Evolutionary conservation across 2,329 filamentous ascomycete species (phyloP).

Genomic region (Phialophora expanda): DNA sequence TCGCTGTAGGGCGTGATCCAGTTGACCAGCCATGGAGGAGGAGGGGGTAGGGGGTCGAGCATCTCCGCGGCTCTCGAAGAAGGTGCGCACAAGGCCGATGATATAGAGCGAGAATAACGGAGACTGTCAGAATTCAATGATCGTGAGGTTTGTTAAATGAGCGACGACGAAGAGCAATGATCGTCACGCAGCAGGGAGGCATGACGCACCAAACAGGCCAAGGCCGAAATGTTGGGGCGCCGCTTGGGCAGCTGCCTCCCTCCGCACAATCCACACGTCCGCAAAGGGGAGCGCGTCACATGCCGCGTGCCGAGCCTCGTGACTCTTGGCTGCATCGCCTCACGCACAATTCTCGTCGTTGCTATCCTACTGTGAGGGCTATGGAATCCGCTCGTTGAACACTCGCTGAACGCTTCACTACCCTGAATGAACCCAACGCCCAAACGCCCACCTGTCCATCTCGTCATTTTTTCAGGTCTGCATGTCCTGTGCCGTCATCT

Average conservation of each 20-base stretch:
- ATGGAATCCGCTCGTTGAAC: background rate
- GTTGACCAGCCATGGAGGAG: constrained; percentile 58
- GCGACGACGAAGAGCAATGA: background rate
- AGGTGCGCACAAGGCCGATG: background rate
- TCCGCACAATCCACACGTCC: background rate
- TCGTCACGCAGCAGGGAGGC: constrained; percentile 8
- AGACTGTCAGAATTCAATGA: background rate
- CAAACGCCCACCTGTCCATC: constrained; percentile 18
- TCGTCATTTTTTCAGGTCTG: constrained; percentile 15
- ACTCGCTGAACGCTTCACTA: constrained; percentile 24
- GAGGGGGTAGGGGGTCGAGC: constrained; percentile 53
- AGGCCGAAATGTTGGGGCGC: background rate
- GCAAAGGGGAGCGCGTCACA: constrained; percentile 3
- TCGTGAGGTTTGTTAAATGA: background rate
- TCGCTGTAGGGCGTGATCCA: constrained; percentile 58
- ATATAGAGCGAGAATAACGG: background rate
- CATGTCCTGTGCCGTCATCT: constrained; percentile 35
- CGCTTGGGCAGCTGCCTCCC: too few species aligned
- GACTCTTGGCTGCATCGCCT: background rate
- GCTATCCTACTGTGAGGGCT: background rate
- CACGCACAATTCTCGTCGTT: background rate
- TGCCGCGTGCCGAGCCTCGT: background rate
- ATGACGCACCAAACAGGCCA: constrained; percentile 20
- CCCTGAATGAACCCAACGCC: background rate
- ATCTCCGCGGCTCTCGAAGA: constrained; percentile 38